phyloP scores from a whole-genome alignment of 345 rosid genomes.

The Acer campestre region DNA sequence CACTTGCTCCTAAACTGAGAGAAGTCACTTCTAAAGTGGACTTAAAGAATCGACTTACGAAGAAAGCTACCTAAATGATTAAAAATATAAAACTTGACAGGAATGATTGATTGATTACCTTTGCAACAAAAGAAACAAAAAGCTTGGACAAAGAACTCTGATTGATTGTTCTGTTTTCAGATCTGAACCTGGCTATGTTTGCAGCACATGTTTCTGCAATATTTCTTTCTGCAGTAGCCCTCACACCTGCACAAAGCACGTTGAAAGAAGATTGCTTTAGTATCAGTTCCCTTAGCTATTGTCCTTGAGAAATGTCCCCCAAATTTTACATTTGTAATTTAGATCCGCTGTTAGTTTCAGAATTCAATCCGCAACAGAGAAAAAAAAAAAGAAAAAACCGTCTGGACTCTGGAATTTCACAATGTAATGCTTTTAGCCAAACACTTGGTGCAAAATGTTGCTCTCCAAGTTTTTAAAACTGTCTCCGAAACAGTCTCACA shows the following conservation, averaged over 20 bases:
- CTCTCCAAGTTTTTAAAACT: neutral
- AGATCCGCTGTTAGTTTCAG: neutral
- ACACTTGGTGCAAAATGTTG: neutral
- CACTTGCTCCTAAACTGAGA: neutral
- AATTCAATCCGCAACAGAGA: neutral
- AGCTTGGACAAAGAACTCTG: slow-evolving; percentile 73
- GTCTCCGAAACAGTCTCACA: neutral
- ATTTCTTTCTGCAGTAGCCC: slow-evolving; percentile 61
- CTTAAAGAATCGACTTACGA: neutral
- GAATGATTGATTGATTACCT: slow-evolving; percentile 49
- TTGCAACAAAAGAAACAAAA: slow-evolving; percentile 70
- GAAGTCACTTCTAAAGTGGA: neutral
- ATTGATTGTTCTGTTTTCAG: slow-evolving; percentile 47
- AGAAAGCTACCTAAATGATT: neutral
- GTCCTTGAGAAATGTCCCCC: neutral
- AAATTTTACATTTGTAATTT: neutral
- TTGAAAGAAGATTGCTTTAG: slow-evolving; percentile 2
- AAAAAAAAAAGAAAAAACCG: neutral
- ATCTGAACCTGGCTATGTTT: slow-evolving; percentile 56
- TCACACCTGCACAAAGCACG: slow-evolving; percentile 54
- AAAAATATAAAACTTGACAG: neutral
- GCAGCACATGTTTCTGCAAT: slow-evolving; percentile 51
- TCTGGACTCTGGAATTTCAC: neutral
- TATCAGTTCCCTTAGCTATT: no score
- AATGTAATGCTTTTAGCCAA: neutral